These are phyloP conservation scores for Mycena polygramma DNA, from an alignment of 768 basidiomycete species.

Conservation along the genomic window DNA sequence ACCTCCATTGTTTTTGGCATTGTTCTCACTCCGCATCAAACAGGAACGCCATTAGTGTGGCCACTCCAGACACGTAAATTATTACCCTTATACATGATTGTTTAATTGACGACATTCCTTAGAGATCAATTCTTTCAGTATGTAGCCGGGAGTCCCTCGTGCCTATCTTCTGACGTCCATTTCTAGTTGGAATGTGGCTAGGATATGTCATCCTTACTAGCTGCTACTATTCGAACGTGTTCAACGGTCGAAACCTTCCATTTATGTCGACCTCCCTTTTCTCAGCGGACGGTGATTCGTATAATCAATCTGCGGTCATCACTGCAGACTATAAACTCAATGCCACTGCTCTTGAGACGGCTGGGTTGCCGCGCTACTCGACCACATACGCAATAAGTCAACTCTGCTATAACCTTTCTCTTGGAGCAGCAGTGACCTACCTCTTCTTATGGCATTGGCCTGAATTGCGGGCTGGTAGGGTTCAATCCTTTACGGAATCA, in stretches of 20 bases:
- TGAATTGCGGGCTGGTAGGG: conserved; percentile 57
- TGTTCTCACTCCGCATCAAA: too few species aligned
- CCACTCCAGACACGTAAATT: conserved; percentile 65
- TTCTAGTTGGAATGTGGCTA: conserved; percentile 60
- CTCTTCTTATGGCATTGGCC: conserved; percentile 66
- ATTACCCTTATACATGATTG: not conserved
- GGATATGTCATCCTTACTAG: conserved; percentile 59
- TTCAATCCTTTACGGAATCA: conserved; percentile 1
- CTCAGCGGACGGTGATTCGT: conserved; percentile 48
- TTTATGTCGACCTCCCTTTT: conserved; percentile 66
- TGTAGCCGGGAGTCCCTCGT: conserved; percentile 21
- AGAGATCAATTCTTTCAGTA: conserved; percentile 61
- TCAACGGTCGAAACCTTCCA: conserved; percentile 58
- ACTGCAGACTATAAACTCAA: conserved; percentile 54
- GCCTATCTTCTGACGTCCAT: not conserved
- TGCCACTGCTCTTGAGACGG: conserved; percentile 39
- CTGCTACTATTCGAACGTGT: conserved; percentile 59
- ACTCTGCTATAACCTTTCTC: conserved; percentile 62
- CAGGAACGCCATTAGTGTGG: conserved; percentile 65
- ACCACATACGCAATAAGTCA: conserved; percentile 64
- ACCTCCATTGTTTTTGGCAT: too few species aligned
- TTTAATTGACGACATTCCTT: not conserved
- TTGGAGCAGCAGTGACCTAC: conserved; percentile 65
- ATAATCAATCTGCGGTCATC: conserved; percentile 59
- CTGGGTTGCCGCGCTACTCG: conserved; percentile 53